A percentile compares a stretch with the other conserved stretches of the same genome.
These are phyloP conservation scores for Skeletonema costatum DNA, from an alignment of 108 stramenopile species.

Conservation along the genomic window DNA sequence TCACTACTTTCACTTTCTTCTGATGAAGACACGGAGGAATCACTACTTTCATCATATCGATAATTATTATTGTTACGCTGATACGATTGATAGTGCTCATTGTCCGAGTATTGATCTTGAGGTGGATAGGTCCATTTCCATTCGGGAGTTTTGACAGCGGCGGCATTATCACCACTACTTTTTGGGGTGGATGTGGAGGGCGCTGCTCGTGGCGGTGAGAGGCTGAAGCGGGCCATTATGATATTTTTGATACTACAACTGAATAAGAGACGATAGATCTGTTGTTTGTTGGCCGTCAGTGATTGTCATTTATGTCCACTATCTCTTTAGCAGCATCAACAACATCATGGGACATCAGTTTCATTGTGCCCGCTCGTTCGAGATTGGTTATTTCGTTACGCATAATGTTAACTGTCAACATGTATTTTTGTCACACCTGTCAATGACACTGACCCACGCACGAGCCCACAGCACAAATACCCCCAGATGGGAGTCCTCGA, in stretches of 20 bases:
- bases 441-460: no score
- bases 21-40: background rate
- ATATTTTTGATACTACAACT: background rate
- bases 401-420: no score
- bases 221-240: constrained; percentile 45
- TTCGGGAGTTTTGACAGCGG: constrained; percentile 1
- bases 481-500: no score
- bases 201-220: constrained; percentile 35
- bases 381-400: no score
- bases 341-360: no score
- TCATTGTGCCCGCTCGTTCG: no score
- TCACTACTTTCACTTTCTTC: background rate
- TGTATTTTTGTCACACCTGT: no score
- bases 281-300: background rate
- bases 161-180: constrained; percentile 5
- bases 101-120: constrained; percentile 8
- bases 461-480: no score
- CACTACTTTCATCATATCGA: background rate
- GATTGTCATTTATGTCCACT: background rate
- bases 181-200: background rate
- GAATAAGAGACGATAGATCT: background rate
- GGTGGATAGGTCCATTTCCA: constrained; percentile 49
- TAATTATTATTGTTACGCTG: background rate
- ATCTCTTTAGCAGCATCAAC: no score
- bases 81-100: background rate